These are phyloP conservation scores for Colletotrichum truncatum DNA, from an alignment of 2,329 filamentous ascomycete species.

Conservation along the genomic window DNA sequence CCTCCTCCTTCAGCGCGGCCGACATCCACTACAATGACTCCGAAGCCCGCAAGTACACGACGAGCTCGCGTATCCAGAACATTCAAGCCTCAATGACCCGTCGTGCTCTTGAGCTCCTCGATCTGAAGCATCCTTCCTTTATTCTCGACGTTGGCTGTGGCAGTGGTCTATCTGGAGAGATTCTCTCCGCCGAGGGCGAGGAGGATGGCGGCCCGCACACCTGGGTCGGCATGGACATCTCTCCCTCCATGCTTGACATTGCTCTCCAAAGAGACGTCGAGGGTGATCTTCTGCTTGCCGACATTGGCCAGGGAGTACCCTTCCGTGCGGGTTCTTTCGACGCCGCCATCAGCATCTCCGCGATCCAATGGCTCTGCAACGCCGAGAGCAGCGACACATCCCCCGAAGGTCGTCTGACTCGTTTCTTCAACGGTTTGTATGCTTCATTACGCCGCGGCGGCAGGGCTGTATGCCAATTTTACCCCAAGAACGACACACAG, in stretches of 20 bases:
- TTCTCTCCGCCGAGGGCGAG: constrained; percentile 76
- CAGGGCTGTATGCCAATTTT: constrained; percentile 95
- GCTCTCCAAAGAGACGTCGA: constrained; percentile 92
- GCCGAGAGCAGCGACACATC: constrained; percentile 89
- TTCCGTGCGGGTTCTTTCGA: constrained; percentile 94
- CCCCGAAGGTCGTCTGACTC: constrained; percentile 77
- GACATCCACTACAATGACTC: constrained; percentile 98
- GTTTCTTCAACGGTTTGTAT: constrained; percentile 95
- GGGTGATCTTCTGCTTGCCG: constrained; percentile 91
- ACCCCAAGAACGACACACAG: constrained; percentile 94
- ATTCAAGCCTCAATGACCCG: constrained; percentile 96
- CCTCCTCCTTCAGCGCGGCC: constrained; percentile 70
- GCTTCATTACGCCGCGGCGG: constrained; percentile 84
- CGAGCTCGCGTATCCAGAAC: constrained; percentile 91
- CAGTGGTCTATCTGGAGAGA: constrained; percentile 92
- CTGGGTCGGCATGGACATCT: constrained; percentile 98
- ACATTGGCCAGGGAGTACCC: constrained; percentile 94
- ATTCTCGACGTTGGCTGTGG: constrained; percentile 98
- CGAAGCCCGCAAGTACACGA: constrained; percentile 98
- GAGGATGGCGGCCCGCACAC: constrained; percentile 86
- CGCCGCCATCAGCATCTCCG: constrained; percentile 92
- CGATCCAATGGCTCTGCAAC: constrained; percentile 99
- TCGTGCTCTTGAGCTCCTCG: constrained; percentile 90
- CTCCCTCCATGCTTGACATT: constrained; percentile 94
- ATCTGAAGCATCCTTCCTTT: constrained; percentile 80